A percentile compares a stretch with the other conserved stretches of the same genome.
Evolutionary conservation across 768 basidiomycete species (phyloP).

Genomic region (Mycena vulgaris): DNA sequence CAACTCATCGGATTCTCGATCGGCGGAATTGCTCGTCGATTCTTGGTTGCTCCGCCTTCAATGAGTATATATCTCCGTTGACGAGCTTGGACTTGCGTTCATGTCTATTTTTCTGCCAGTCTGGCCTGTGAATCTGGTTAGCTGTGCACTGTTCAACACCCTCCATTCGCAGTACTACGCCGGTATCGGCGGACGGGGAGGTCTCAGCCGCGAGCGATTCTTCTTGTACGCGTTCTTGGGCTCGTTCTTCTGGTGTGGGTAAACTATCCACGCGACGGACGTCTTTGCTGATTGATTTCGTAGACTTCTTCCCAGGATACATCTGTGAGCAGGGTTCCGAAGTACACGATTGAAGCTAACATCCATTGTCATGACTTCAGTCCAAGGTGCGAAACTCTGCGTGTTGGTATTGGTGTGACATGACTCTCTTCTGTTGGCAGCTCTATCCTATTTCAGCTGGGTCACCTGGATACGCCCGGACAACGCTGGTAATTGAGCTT

Average conservation of each 20-base stretch:
- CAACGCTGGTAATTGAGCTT: slow-evolving; percentile 3
- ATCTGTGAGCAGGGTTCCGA: slow-evolving; percentile 52
- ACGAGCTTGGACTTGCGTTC: too few species aligned
- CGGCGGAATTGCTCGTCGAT: slow-evolving; percentile 79
- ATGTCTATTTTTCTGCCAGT: slow-evolving; percentile 58
- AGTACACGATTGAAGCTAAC: neutral
- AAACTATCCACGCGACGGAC: slow-evolving; percentile 41
- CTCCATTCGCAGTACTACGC: slow-evolving; percentile 81
- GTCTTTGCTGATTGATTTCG: neutral
- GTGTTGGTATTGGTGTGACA: too few species aligned
- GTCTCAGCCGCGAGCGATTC: slow-evolving; percentile 83
- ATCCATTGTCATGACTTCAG: neutral
- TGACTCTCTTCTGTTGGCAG: too few species aligned
- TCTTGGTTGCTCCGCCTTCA: slow-evolving; percentile 81
- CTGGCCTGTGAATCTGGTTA: slow-evolving; percentile 84
- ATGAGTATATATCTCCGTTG: too few species aligned
- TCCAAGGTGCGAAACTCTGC: too few species aligned
- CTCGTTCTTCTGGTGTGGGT: slow-evolving; percentile 68
- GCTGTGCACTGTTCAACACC: slow-evolving; percentile 85
- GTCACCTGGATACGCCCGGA: slow-evolving; percentile 29
- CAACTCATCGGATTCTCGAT: slow-evolving; percentile 89
- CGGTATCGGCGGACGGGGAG: slow-evolving; percentile 75
- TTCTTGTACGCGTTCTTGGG: slow-evolving; percentile 76
- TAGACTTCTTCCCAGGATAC: slow-evolving; percentile 75
- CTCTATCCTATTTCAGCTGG: slow-evolving; percentile 68